Percentiles rank a stretch among this genome's conserved stretches.
These are phyloP conservation scores for Comarum palustre DNA, from an alignment of 306 rosid species.

Conservation along the genomic window DNA sequence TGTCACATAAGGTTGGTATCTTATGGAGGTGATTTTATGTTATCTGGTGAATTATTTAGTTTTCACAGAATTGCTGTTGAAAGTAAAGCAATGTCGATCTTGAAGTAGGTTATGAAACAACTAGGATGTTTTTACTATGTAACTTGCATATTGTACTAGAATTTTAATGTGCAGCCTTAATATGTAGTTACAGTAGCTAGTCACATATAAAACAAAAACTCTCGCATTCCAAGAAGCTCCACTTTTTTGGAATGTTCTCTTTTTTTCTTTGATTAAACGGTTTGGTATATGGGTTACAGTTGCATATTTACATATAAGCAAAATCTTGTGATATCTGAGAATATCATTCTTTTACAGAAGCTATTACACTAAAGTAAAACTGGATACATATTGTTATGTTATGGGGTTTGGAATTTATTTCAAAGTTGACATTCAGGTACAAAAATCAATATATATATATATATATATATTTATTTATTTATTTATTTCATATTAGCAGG, in stretches of 20 bases:
- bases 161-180: neutral
- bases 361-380: neutral
- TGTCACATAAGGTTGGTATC: neutral
- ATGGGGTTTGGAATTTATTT: neutral
- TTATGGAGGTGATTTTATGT: neutral
- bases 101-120: neutral
- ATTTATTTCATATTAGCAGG: neutral
- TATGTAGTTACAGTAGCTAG: neutral
- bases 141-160: neutral
- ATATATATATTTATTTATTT: no score
- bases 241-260: neutral
- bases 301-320: neutral
- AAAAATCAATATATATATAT: no score
- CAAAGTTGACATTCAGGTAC: neutral
- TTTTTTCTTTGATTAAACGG: neutral
- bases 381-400: neutral
- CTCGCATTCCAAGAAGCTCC: neutral
- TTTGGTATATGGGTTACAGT: neutral
- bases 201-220: neutral
- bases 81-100: neutral
- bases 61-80: neutral
- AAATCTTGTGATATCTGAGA: neutral
- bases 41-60: neutral
- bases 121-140: slow-evolving; percentile 19
- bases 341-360: neutral